Evolutionary conservation across 2,329 filamentous ascomycete species (phyloP).

Genomic region (Verticillium nubilum): DNA sequence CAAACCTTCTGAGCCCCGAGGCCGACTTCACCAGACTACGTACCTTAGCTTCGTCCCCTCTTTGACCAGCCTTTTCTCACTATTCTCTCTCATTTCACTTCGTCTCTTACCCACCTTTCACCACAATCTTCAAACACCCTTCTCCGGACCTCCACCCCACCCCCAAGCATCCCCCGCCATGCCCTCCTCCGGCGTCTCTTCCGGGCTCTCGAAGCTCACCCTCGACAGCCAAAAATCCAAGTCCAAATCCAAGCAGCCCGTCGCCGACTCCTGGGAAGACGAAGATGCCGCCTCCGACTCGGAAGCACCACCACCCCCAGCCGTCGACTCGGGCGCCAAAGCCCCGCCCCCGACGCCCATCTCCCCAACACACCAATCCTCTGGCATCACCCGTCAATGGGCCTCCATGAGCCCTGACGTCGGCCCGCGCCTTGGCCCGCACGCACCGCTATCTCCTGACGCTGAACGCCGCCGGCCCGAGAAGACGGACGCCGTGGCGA

Average conservation of each 20-base stretch:
- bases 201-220: conserved; percentile 25
- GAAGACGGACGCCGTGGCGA: conserved; percentile 89
- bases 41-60: neutral
- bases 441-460: neutral
- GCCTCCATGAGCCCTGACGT: conserved; percentile 8
- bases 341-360: conserved; percentile 65
- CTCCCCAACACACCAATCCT: conserved; percentile 36
- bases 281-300: conserved; percentile 33
- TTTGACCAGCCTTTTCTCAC: conserved; percentile 2
- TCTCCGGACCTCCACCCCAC: neutral
- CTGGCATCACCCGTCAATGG: conserved; percentile 1
- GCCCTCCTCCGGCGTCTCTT: conserved; percentile 17
- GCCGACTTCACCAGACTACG: neutral
- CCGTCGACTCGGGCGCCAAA: conserved; percentile 24
- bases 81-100: no score
- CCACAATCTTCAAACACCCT: neutral
- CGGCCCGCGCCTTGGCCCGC: conserved; percentile 10
- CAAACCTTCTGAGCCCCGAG: neutral
- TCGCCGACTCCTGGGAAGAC: conserved; percentile 48
- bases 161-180: neutral
- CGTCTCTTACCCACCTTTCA: neutral
- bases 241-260: conserved; percentile 19
- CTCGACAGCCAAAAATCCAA: conserved; percentile 16
- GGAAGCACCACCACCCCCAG: conserved; percentile 14
- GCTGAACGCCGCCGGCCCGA: conserved; percentile 55